A percentile compares a stretch with the other conserved stretches of the same genome.
These are phyloP conservation scores for Ophiostoma sp. DNA, from an alignment of 2,329 filamentous ascomycete species.

Conservation along the genomic window DNA sequence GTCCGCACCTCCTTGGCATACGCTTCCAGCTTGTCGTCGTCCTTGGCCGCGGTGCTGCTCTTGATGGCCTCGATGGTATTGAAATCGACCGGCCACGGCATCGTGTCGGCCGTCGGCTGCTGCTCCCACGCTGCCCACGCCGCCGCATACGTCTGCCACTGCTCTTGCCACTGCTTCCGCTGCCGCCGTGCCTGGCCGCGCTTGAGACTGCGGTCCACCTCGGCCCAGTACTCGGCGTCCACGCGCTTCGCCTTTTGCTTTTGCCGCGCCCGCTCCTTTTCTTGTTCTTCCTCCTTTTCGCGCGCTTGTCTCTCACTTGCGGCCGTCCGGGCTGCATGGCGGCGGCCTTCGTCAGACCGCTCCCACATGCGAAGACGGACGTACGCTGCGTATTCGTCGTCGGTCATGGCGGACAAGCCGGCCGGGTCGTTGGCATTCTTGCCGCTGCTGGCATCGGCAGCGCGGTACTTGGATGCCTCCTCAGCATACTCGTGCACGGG, in stretches of 20 bases:
- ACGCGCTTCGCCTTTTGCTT: slow-evolving; percentile 33
- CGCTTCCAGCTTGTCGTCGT: neutral
- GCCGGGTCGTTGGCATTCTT: slow-evolving; percentile 34
- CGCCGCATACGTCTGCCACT: slow-evolving; percentile 60
- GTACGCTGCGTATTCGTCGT: slow-evolving; percentile 84
- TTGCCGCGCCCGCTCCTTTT: slow-evolving; percentile 42
- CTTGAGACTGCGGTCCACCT: slow-evolving; percentile 64
- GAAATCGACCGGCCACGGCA: slow-evolving; percentile 66
- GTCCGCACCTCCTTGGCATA: slow-evolving; percentile 54
- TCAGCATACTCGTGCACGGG: slow-evolving; percentile 59
- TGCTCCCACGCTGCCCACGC: slow-evolving; percentile 58
- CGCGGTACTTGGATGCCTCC: slow-evolving; percentile 14
- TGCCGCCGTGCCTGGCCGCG: slow-evolving; percentile 59
- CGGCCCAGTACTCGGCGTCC: slow-evolving; percentile 33
- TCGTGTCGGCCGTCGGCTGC: slow-evolving; percentile 22
- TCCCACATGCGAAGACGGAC: slow-evolving; percentile 93
- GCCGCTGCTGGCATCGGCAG: neutral
- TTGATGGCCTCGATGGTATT: neutral
- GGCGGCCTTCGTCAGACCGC: slow-evolving; percentile 76
- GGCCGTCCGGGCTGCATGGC: slow-evolving; percentile 53
- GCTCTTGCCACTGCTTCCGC: slow-evolving; percentile 46
- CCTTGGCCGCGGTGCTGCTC: neutral
- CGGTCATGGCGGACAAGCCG: slow-evolving; percentile 76
- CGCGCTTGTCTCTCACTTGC: slow-evolving; percentile 57
- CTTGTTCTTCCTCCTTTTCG: slow-evolving; percentile 40